These are phyloP conservation scores for Panicum hallii DNA, from an alignment of 202 grass and related monocot genomes.

Conservation along the genomic window DNA sequence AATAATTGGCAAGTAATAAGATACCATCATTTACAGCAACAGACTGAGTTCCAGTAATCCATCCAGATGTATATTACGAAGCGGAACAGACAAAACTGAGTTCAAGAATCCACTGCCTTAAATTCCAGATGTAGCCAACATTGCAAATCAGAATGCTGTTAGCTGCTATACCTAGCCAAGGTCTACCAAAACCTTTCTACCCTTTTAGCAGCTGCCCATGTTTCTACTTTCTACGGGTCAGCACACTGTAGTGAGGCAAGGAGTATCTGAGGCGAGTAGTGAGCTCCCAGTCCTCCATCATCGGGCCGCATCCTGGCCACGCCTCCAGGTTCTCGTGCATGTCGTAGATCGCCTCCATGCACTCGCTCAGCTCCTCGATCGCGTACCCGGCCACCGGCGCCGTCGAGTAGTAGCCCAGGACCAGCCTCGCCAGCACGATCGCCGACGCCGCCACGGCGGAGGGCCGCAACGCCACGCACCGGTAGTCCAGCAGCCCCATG, in stretches of 20 bases:
- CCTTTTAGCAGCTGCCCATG: not conserved
- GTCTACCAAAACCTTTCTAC: not conserved
- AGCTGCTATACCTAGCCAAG: too few species aligned
- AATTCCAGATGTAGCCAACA: not conserved
- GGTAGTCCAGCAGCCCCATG: slow-evolving; percentile 17
- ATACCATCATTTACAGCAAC: too few species aligned
- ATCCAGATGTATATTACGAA: not conserved
- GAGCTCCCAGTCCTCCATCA: not conserved
- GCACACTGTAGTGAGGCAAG: not conserved
- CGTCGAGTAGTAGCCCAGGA: not conserved
- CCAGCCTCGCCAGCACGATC: not conserved
- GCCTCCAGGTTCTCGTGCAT: not conserved
- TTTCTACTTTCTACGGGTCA: not conserved
- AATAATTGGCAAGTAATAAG: too few species aligned
- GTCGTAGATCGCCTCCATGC: slow-evolving; percentile 20
- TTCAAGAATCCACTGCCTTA: not conserved
- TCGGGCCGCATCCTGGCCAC: slow-evolving; percentile 31
- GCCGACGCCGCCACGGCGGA: slow-evolving; percentile 33
- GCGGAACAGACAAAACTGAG: not conserved
- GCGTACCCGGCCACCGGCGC: not conserved
- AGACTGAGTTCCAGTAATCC: not conserved
- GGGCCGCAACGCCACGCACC: not conserved
- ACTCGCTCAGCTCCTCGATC: not conserved
- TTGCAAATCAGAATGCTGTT: not conserved
- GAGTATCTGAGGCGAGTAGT: not conserved